Conservation (phyloP, 148 eudicot genomes). For the Arctostaphylos glauca region DNA sequence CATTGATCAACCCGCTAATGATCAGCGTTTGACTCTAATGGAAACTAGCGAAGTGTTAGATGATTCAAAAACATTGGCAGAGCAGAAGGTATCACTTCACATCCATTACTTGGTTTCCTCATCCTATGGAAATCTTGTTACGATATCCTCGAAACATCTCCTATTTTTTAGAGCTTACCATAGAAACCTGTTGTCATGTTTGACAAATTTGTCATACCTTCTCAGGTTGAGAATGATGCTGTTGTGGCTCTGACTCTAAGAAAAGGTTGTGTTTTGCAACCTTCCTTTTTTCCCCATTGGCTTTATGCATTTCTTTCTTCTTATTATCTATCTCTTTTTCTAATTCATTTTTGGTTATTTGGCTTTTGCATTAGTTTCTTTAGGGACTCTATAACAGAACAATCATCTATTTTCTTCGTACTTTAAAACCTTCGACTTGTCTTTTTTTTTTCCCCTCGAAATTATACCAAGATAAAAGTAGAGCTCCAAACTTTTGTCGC, state of each 20-base stretch:
- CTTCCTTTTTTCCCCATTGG: not conserved
- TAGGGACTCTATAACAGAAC: not conserved
- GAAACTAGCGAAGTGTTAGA: constrained; percentile 68
- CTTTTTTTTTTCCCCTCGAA: not conserved
- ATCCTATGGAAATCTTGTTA: not conserved
- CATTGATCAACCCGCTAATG: constrained; percentile 69
- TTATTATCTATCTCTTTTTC: not conserved
- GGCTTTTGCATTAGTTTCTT: not conserved
- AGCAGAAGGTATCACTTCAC: constrained; percentile 66
- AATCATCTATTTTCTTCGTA: not conserved
- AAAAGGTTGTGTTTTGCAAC: constrained; percentile 53
- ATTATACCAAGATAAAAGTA: not conserved
- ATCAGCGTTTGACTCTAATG: constrained; percentile 66
- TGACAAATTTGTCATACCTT: constrained; percentile 7
- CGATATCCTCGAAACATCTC: not conserved
- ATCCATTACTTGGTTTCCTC: not conserved
- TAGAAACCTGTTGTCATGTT: not conserved
- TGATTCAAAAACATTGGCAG: constrained; percentile 84
- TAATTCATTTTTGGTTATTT: not conserved
- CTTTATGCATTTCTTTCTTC: not conserved
- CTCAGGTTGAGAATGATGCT: constrained; percentile 97
- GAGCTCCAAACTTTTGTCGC: not conserved
- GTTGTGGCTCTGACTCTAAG: constrained; percentile 89
- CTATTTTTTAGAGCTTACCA: not conserved
- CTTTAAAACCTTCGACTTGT: not conserved